Conservation (phyloP, 305 asterid genomes). For the Petunia hybrid region DNA sequence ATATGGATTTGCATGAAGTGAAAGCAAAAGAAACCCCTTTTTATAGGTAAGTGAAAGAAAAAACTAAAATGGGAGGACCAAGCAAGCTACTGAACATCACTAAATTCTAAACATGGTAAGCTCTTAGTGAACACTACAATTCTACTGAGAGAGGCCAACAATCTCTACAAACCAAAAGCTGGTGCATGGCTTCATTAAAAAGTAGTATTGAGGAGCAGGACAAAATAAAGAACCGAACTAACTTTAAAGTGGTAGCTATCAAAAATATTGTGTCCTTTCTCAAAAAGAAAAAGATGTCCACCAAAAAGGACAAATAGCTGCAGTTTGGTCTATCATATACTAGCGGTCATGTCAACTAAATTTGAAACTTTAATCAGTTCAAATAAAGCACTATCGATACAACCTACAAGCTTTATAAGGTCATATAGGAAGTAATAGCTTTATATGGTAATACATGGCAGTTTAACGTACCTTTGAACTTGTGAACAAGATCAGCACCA, state of each 20-base stretch:
- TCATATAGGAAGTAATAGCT: too few relatives aligned
- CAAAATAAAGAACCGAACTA: not conserved
- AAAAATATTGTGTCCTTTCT: not conserved
- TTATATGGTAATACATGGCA: not conserved
- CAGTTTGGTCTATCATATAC: not conserved
- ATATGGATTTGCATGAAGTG: too few relatives aligned
- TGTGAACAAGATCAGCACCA: conserved; percentile 87
- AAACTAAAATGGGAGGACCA: too few relatives aligned
- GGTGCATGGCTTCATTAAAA: too few relatives aligned
- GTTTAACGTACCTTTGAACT: conserved; percentile 77
- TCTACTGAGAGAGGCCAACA: too few relatives aligned
- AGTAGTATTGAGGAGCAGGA: not conserved
- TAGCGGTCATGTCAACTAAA: not conserved
- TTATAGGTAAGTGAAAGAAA: too few relatives aligned
- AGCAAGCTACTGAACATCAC: too few relatives aligned
- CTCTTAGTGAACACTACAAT: too few relatives aligned
- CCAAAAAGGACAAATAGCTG: not conserved
- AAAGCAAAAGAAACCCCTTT: too few relatives aligned
- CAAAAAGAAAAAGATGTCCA: not conserved
- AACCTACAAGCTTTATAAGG: not conserved
- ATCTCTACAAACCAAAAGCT: too few relatives aligned
- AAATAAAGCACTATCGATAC: not conserved
- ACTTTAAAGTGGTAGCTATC: too few relatives aligned
- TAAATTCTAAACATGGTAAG: too few relatives aligned
- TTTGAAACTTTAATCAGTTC: not conserved